These are phyloP conservation scores for Paramyrothecium roridum DNA, from an alignment of 2,329 filamentous ascomycete species.

Conservation along the genomic window DNA sequence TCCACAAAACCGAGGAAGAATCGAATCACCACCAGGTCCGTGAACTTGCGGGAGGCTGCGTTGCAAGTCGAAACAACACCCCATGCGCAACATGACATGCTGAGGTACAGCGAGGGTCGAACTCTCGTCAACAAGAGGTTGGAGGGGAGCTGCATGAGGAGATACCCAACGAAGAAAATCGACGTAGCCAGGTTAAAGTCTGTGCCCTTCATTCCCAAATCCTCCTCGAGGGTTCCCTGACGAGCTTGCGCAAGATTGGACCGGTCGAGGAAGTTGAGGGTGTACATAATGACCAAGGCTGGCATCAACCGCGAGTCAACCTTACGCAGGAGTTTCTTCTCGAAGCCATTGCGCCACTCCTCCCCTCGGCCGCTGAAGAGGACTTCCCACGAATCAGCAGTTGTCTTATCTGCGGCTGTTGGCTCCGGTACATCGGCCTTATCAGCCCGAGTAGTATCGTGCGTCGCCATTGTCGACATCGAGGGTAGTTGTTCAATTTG, in stretches of 20 bases:
- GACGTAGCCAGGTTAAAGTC: conserved; percentile 15
- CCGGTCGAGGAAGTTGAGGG: conserved; percentile 36
- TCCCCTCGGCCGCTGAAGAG: no score
- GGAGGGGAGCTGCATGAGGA: conserved; percentile 31
- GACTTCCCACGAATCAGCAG: no score
- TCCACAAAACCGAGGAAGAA: conserved; percentile 40
- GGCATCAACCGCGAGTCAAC: no score
- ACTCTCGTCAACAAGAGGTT: conserved; percentile 37
- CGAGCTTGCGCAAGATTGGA: conserved; percentile 39
- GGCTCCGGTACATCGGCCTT: no score
- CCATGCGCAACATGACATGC: conserved; percentile 37
- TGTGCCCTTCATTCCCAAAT: conserved; percentile 5
- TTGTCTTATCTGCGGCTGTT: no score
- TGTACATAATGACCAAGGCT: no score
- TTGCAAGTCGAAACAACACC: conserved; percentile 39
- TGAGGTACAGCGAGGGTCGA: conserved; percentile 33
- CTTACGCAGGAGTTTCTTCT: no score
- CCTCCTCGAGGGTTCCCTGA: conserved; percentile 15
- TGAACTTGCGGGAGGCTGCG: conserved; percentile 41
- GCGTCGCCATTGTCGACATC: no score
- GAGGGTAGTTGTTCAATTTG: no score
- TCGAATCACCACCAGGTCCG: conserved; percentile 40
- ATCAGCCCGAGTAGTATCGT: no score
- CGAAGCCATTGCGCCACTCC: no score
- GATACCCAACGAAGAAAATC: conserved; percentile 35